Percentiles rank a stretch among this genome's conserved stretches.
Evolutionary conservation across 2,329 filamentous ascomycete genomes (phyloP).

Genomic region (Xylaria sp.): DNA sequence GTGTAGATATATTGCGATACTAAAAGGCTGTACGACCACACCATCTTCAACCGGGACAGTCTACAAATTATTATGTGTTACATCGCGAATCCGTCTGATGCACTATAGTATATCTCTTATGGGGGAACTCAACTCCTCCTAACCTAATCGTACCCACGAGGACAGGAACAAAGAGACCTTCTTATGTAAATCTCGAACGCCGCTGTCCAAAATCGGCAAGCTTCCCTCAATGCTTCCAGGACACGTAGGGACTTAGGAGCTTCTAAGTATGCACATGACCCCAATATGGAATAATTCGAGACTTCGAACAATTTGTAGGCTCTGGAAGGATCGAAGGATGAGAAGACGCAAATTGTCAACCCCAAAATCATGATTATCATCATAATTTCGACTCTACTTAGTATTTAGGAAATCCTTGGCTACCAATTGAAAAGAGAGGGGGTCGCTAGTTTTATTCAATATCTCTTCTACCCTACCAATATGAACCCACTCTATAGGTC

Average conservation of each 20-base stretch:
- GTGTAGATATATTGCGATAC: not conserved
- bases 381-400: not conserved
- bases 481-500: not conserved
- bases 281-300: slow-evolving; percentile 7
- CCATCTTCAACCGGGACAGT: not conserved
- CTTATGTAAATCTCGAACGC: not conserved
- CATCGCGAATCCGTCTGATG: not conserved
- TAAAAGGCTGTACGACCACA: not conserved
- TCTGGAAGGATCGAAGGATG: slow-evolving; percentile 14
- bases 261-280: not conserved
- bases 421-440: not conserved
- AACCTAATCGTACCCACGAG: not conserved
- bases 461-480: slow-evolving; percentile 15
- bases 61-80: not conserved
- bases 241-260: not conserved
- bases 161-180: slow-evolving; percentile 1
- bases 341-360: slow-evolving; percentile 3
- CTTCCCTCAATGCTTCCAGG: not conserved
- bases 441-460: not conserved
- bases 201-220: not conserved
- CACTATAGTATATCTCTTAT: not conserved
- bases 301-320: not conserved
- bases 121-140: not conserved
- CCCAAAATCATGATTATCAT: not conserved
- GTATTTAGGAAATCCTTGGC: not conserved